Conservation (phyloP, 768 basidiomycete genomes). For the Hemileccinum impolitum region DNA sequence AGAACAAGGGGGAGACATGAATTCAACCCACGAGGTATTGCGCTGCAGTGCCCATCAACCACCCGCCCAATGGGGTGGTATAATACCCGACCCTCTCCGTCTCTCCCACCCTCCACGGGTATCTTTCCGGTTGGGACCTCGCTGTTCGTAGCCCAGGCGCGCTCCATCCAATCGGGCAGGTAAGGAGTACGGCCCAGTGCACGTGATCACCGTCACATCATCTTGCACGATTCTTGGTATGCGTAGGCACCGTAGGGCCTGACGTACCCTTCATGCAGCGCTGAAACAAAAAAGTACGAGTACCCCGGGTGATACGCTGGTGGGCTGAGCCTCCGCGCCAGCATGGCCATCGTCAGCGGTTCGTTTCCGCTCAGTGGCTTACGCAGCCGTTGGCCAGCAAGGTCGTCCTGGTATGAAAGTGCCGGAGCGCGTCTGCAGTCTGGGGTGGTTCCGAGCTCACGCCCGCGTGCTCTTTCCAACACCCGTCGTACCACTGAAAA, state of each 20-base stretch:
- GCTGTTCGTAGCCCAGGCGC: not conserved
- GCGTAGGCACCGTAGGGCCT: not conserved
- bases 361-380: conserved; percentile 1
- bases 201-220: not conserved
- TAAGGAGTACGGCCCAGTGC: conserved; percentile 4
- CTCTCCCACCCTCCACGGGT: conserved; percentile 6
- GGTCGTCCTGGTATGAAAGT: conserved; percentile 1
- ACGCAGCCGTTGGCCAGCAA: conserved; percentile 3
- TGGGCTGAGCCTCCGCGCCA: not conserved
- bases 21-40: conserved; percentile 2
- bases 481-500: not conserved
- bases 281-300: conserved; percentile 1
- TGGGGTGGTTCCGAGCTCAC: not conserved
- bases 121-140: not conserved
- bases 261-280: not conserved
- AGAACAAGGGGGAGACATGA: not conserved
- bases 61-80: conserved; percentile 2
- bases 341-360: not conserved
- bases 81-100: not conserved
- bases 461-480: conserved; percentile 3
- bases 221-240: not conserved
- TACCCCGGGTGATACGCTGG: not conserved
- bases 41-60: not conserved
- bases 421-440: too few species aligned
- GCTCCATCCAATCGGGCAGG: not conserved